Base-by-base conservation (phyloP, 495 filamentous ascomycete species). In the Aspergillus nanangensis region DNA sequence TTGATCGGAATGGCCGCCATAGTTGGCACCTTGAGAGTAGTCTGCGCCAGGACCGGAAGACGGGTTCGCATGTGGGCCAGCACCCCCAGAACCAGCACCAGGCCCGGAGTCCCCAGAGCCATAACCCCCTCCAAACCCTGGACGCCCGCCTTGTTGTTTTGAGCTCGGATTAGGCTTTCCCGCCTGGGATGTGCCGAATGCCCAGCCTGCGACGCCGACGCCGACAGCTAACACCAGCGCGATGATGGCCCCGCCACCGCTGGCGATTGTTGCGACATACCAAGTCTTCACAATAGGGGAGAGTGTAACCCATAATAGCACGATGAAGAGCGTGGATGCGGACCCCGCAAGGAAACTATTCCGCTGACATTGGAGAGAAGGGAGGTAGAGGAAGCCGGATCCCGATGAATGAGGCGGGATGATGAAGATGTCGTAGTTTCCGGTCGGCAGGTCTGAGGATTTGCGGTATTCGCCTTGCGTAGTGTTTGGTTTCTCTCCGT, bases 371-470 rank as follows among this genome's bases (percentile, higher is more conserved):
- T 85, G 77, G 22, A 98, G 63, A 0, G 88, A 96, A 0, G 93
- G 93, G 18, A 98, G 80, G 65, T 98, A 98, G 8, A 98, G 70
- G 62, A 98, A 96, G 9, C 93, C 93, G 0, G 81, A 78, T 47
- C 93, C 93, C 10, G 91, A 78, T 8, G 90, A 90, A 58, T 96
- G 88, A n/a, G 87, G 87, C 3, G 93, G 92, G 46, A 98, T 90
- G 54, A 98, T 84, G 69, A 96, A 96, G 67, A 96, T 94, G 67
- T 97, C 92, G 70, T 94, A 97, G 60, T 90, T 90, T 22, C 90
- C 88, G 0, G 80, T 67, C 0, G 88, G 90, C 2, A 94, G 74
- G 44, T 82, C 85, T 22, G 70, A 72, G 21, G 70, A 67, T 55
- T 70, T 72, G 52, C 69, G 69, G 41, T 74, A 74, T 53, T 70